Conservation (phyloP, 768 basidiomycete species). For the Sporobolomyces pararoseus region DNA sequence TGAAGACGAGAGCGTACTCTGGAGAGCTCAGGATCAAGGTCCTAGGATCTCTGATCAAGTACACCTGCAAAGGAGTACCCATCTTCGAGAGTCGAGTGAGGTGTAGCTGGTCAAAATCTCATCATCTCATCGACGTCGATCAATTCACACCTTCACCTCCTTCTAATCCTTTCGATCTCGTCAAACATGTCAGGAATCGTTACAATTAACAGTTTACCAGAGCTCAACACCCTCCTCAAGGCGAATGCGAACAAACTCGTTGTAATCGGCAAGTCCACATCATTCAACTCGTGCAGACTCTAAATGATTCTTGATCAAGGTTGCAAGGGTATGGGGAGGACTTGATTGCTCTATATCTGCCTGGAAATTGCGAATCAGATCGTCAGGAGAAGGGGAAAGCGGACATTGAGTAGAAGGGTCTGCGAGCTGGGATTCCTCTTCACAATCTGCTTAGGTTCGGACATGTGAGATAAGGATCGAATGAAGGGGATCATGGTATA, state of each 20-base stretch:
- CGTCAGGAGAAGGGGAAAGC: too few species aligned
- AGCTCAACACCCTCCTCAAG: slow-evolving; percentile 28
- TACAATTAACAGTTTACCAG: slow-evolving; percentile 6
- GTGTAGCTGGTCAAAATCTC: neutral
- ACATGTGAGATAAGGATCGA: too few species aligned
- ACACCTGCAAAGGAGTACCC: slow-evolving; percentile 5
- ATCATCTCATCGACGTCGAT: neutral
- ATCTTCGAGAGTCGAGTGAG: neutral
- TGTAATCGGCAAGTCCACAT: too few species aligned
- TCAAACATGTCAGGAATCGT: neutral
- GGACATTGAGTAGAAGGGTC: too few species aligned
- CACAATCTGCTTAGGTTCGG: too few species aligned
- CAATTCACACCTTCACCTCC: neutral
- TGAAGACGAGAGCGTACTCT: slow-evolving; percentile 30
- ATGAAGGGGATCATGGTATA: too few species aligned
- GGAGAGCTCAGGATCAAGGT: slow-evolving; percentile 15
- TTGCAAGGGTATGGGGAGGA: too few species aligned
- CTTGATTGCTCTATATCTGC: too few species aligned
- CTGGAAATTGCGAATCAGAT: too few species aligned
- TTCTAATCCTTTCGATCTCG: neutral
- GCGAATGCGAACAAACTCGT: slow-evolving; percentile 23
- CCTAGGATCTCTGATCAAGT: slow-evolving; percentile 24
- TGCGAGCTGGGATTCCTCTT: too few species aligned
- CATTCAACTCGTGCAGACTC: too few species aligned
- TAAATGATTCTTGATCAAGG: too few species aligned